Conservation (phyloP, 108 stramenopile species). For the Skeletonema menzelii region DNA sequence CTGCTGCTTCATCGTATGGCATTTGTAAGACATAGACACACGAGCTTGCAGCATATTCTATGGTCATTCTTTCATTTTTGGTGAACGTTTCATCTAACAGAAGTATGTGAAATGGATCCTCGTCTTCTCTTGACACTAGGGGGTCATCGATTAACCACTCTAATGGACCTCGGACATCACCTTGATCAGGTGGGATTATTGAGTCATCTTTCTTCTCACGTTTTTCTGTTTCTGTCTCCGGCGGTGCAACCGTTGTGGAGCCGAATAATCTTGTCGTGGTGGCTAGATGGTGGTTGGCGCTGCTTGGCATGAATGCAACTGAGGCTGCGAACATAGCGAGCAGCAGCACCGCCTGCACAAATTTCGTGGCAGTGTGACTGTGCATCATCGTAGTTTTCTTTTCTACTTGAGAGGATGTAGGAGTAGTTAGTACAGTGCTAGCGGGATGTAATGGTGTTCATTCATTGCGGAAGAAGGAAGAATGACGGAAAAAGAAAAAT, state of each 20-base stretch:
- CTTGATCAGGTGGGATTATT: slow-evolving; percentile 47
- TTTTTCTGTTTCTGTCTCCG: slow-evolving; percentile 29
- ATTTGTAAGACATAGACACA: slow-evolving; percentile 76
- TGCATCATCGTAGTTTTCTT: no score
- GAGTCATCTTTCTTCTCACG: slow-evolving; percentile 39
- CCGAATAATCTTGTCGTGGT: background rate
- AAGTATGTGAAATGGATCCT: slow-evolving; percentile 88
- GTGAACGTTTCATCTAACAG: slow-evolving; percentile 68
- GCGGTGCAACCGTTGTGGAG: slow-evolving; percentile 7
- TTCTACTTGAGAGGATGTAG: no score
- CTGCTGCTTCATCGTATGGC: slow-evolving; percentile 75
- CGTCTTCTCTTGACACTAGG: slow-evolving; percentile 53
- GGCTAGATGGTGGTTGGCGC: background rate
- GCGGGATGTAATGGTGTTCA: no score
- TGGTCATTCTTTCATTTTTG: slow-evolving; percentile 67
- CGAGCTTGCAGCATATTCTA: slow-evolving; percentile 61
- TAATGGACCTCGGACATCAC: slow-evolving; percentile 49
- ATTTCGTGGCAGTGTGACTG: no score
- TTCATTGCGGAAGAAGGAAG: background rate
- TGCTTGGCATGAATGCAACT: background rate
- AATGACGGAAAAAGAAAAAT: background rate
- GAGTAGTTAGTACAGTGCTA: background rate
- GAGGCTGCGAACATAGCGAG: background rate
- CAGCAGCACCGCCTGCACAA: no score
- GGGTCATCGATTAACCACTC: slow-evolving; percentile 74